Evolutionary conservation across 345 rosid genomes (phyloP), one percentile per base, ranked within the genome.

Genomic region (Gossypium longicalyx): DNA sequence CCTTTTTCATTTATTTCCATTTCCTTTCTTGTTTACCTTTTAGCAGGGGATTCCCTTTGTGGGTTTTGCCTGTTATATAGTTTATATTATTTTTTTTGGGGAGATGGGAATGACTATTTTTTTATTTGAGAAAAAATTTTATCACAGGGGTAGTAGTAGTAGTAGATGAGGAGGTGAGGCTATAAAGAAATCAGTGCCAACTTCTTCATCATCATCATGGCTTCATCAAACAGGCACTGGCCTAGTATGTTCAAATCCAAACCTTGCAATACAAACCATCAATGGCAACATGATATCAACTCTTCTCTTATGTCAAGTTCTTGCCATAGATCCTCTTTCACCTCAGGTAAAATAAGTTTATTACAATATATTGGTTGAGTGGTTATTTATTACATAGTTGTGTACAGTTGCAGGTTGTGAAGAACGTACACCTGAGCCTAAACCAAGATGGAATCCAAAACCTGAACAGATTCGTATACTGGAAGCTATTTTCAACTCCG

Each of bases 211-310:
- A 53, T 77, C 77, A 73, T 69, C 82, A 93, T 95, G 99, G 97
- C 97, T 85, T 95, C 99, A 52, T 93, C 99, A 72, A 93, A 95
- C 84, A 91, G 94, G 82, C 98, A 95, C 94, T 95, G 99, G 99
- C 98, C 99, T 73, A 95, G 98, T 83, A 83, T 91, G 99, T 95
- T 95, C 90, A 93, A 91, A 78, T 91, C 97, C 87, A 96, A 96
- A 88, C 99, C 98, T 65, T 86, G 90, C 90, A 87, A 86, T 81
- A 25, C 85, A 67, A 88, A 77, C 71, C 94, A 88, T 79, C 97
- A 92, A 80, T 89, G 95, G 98, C 98, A 96, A 71, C 93, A 86
- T 70, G 99, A 95, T 73, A 86, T 90, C 79, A 91, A 83, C 85
- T 78, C 94, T 49, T 84, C 92, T 81, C 80, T 85, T 77, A 76